These are phyloP conservation scores for Cryphonectria japonica DNA, from an alignment of 2,329 filamentous ascomycete genomes.

Conservation along the genomic window DNA sequence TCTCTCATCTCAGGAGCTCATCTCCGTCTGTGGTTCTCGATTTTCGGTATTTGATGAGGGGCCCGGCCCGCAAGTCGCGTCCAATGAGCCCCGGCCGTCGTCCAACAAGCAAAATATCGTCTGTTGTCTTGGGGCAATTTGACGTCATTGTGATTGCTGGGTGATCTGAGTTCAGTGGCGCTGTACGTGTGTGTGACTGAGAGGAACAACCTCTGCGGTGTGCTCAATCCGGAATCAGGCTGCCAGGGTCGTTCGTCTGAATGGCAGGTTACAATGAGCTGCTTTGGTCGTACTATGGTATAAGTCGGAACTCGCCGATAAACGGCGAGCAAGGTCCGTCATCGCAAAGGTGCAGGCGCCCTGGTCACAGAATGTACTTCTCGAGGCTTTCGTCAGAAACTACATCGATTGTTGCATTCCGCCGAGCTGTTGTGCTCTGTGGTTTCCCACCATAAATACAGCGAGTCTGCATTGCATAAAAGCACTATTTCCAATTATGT, in stretches of 20 bases:
- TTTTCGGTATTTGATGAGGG: not conserved
- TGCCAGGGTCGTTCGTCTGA: not conserved
- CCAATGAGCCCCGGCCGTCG: not conserved
- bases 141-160: not conserved
- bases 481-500: not conserved
- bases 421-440: not conserved
- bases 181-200: not conserved
- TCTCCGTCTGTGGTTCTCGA: constrained; percentile 6
- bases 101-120: not conserved
- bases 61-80: constrained; percentile 22
- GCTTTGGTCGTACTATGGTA: constrained; percentile 7
- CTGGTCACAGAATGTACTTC: not conserved
- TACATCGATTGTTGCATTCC: not conserved
- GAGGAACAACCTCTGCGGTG: not conserved
- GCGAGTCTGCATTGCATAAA: not conserved
- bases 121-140: too few relatives aligned
- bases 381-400: too few relatives aligned
- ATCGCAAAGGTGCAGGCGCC: constrained; percentile 11
- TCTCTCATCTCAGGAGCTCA: constrained; percentile 18
- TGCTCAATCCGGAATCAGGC: not conserved
- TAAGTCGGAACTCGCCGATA: constrained; percentile 28
- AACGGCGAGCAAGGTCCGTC: constrained; percentile 19
- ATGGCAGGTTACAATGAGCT: constrained; percentile 25
- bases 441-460: not conserved
- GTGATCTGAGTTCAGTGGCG: not conserved